Evolutionary conservation across 768 basidiomycete species (phyloP).

Genomic region (Arthromyces matolae): DNA sequence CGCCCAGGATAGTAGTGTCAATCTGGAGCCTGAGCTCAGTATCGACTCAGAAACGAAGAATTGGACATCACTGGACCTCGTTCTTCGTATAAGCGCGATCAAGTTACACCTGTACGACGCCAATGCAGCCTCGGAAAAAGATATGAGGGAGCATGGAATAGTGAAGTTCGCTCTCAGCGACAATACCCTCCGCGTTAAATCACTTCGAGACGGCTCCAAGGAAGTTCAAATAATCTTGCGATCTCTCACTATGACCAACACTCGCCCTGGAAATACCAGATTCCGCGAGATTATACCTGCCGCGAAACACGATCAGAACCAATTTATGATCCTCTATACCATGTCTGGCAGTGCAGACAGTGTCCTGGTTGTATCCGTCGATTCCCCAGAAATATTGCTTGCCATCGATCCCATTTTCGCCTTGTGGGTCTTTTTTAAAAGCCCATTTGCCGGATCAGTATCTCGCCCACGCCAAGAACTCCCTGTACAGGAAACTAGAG

Average conservation of each 20-base stretch:
- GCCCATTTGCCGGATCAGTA: conserved; percentile 36
- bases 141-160: conserved; percentile 76
- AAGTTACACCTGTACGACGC: conserved; percentile 85
- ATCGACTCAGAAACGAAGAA: conserved; percentile 26
- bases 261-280: conserved; percentile 70
- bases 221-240: conserved; percentile 87
- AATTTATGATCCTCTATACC: conserved; percentile 91
- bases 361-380: conserved; percentile 77
- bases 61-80: conserved; percentile 71
- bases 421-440: conserved; percentile 79
- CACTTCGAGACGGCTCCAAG: conserved; percentile 75
- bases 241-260: conserved; percentile 91
- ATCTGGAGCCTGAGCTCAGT: conserved; percentile 60
- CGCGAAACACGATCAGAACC: conserved; percentile 81
- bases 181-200: conserved; percentile 75
- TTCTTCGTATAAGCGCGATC: conserved; percentile 65
- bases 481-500: background rate
- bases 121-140: conserved; percentile 49
- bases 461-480: conserved; percentile 8
- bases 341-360: conserved; percentile 55
- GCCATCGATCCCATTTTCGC: conserved; percentile 89
- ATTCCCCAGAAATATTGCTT: conserved; percentile 90
- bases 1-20: background rate
- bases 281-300: conserved; percentile 96
- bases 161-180: conserved; percentile 80